These are phyloP conservation scores for Aspergillus novofumigatus DNA, from an alignment of 2,329 filamentous ascomycete genomes.

Conservation along the genomic window DNA sequence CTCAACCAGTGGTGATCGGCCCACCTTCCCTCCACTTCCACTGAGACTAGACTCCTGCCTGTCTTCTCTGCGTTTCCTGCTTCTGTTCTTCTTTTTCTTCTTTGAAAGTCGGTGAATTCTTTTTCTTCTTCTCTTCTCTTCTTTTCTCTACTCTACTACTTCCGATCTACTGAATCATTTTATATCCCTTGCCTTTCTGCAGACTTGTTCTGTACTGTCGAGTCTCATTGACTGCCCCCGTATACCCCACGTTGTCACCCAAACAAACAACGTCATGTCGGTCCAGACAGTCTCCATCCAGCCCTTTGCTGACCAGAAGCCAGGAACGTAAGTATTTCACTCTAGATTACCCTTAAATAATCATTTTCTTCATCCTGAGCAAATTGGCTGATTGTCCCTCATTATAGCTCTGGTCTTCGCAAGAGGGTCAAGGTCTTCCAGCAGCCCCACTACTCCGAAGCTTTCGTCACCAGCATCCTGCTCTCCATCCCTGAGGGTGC, in stretches of 20 bases:
- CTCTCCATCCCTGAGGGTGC: constrained; percentile 94
- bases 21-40: constrained; percentile 10
- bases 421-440: constrained; percentile 99
- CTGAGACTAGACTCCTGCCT: not conserved
- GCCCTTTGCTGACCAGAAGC: constrained; percentile 94
- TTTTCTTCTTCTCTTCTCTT: constrained; percentile 2
- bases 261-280: constrained; percentile 56
- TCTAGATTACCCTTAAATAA: constrained; percentile 9
- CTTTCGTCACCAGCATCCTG: constrained; percentile 90
- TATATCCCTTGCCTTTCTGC: constrained; percentile 7
- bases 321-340: constrained; percentile 77
- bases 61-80: constrained; percentile 3
- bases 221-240: constrained; percentile 6
- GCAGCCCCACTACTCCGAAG: constrained; percentile 89
- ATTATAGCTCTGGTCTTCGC: constrained; percentile 81
- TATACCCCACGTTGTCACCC: constrained; percentile 4
- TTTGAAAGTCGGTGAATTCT: constrained; percentile 21
- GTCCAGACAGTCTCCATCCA: constrained; percentile 75
- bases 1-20: not conserved
- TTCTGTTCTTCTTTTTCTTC: constrained; percentile 9
- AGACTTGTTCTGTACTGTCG: constrained; percentile 10
- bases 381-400: not conserved
- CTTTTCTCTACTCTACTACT: constrained; percentile 5
- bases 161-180: constrained; percentile 3
- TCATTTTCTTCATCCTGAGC: constrained; percentile 11